Evolutionary conservation across 2,329 filamentous ascomycete species (phyloP), one percentile per base, ranked within the genome.

Genomic region (Helotiales sp.): DNA sequence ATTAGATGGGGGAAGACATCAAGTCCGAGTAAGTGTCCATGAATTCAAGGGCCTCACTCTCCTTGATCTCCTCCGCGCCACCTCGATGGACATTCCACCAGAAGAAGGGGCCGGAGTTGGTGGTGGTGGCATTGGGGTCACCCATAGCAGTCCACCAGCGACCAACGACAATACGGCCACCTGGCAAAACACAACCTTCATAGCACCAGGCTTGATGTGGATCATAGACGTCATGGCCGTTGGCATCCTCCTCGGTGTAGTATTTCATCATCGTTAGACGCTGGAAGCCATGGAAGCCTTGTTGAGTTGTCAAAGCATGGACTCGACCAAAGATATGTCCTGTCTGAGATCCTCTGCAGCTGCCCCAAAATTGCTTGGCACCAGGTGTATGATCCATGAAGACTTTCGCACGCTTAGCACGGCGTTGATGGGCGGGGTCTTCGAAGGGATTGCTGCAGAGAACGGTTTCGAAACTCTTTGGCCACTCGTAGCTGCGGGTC

Each of bases 201-300:
- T 84, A 85, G 3, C 76, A 80, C 74, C 80, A 82, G 1, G 80
- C 74, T 69, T 78, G 79, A 20, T 73, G 65, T 13, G 26, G 50
- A 47, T 75, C 70, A 43, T 68, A 70, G 10, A 63, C 37, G 24
- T 73, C 43, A 20, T 62, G 17, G 6, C 70, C 74, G 28, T 73
- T 60, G 20, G 49, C 59, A 8, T 65, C 52, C 13, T 59, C 6
- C n/a, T 68, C 49, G 2, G 70, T 67, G 45, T 73, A 74, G 61
- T 84, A 83, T 73, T 85, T 85, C 80, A 87, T 83, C 77, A 87
- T 82, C 0, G 81, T 83, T 64, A 87, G 77, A 34, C 84, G 80
- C 75, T 85, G 82, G 78, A 83, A 87, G 22, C 85, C 85, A 0
- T 81, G 80, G 13, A 87, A 82, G 0, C 78, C 80, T 17, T 79